Conservation (phyloP, 495 filamentous ascomycete species). For the Physcia stellaris region DNA sequence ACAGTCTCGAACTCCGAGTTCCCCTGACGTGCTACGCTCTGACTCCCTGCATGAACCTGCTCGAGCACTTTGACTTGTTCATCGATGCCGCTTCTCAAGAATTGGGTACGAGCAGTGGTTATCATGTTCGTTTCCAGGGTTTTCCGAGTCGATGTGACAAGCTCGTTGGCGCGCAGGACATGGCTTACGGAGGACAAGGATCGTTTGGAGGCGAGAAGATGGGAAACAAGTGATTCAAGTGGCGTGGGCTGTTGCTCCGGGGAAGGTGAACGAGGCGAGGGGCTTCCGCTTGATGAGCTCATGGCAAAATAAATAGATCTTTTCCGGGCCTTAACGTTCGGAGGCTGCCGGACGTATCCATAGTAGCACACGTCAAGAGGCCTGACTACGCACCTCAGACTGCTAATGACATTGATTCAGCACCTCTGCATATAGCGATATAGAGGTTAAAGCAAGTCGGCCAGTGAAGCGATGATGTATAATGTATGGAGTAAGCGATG, state of each 20-base stretch:
- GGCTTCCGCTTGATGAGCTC: constrained; percentile 1
- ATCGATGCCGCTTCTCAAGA: constrained; percentile 56
- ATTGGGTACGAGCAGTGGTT: constrained; percentile 61
- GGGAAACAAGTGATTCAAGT: constrained; percentile 61
- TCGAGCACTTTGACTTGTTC: constrained; percentile 59
- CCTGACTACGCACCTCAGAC: too few species aligned
- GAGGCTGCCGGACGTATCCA: too few species aligned
- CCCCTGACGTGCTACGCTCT: constrained; percentile 23
- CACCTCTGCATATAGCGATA: too few species aligned
- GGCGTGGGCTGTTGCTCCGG: constrained; percentile 13
- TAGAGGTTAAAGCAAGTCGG: too few species aligned
- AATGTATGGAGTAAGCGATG: too few species aligned
- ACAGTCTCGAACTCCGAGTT: constrained; percentile 47
- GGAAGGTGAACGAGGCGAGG: neutral
- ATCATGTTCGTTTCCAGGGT: constrained; percentile 71
- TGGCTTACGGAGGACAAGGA: constrained; percentile 76
- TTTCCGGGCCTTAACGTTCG: too few species aligned
- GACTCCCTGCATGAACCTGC: constrained; percentile 40
- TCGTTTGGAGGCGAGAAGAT: constrained; percentile 80
- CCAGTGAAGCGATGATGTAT: too few species aligned
- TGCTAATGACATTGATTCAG: too few species aligned
- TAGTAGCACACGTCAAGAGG: too few species aligned
- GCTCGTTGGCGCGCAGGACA: constrained; percentile 76
- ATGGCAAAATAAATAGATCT: too few species aligned
- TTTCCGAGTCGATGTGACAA: constrained; percentile 61